phyloP scores from a whole-genome alignment of 2,329 filamentous ascomycete genomes.

The Colletotrichum noveboracense region DNA sequence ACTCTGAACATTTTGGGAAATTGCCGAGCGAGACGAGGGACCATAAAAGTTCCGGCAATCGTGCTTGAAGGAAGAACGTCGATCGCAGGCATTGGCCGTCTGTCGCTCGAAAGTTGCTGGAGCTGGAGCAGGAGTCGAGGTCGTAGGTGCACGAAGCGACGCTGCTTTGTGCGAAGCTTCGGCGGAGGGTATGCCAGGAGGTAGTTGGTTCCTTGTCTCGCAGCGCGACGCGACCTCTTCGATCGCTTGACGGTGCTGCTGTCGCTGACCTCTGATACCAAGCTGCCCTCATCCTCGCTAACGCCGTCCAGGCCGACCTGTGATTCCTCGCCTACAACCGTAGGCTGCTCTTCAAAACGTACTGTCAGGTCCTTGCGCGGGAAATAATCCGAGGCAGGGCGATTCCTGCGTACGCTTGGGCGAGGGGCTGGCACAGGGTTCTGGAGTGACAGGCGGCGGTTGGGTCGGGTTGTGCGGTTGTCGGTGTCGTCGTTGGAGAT shows the following conservation, averaged over 20 bases:
- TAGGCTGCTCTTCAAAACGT: slow-evolving; percentile 48
- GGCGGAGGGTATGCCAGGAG: slow-evolving; percentile 72
- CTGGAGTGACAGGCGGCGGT: slow-evolving; percentile 7
- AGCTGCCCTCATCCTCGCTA: slow-evolving; percentile 56
- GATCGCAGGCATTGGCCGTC: slow-evolving; percentile 69
- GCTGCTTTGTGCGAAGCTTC: slow-evolving; percentile 62
- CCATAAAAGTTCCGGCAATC: slow-evolving; percentile 59
- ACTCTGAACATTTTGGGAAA: slow-evolving; percentile 69
- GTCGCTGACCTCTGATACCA: slow-evolving; percentile 53
- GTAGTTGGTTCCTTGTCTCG: slow-evolving; percentile 66
- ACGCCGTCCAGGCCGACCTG: slow-evolving; percentile 27
- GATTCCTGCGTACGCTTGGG: slow-evolving; percentile 25
- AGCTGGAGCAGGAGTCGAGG: slow-evolving; percentile 75
- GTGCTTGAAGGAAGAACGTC: slow-evolving; percentile 76
- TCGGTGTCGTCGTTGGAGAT: neutral
- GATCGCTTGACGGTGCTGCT: slow-evolving; percentile 39
- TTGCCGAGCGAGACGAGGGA: slow-evolving; percentile 62
- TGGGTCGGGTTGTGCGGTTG: neutral
- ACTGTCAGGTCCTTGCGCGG: slow-evolving; percentile 48
- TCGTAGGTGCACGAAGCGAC: slow-evolving; percentile 69
- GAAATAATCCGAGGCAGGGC: slow-evolving; percentile 43
- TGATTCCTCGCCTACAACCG: slow-evolving; percentile 25
- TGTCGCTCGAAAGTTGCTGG: slow-evolving; percentile 66
- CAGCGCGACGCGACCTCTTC: slow-evolving; percentile 24
- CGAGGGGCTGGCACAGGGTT: slow-evolving; percentile 6